phyloP scores from a whole-genome alignment of 306 rosid species.

The Medicago arabica region DNA sequence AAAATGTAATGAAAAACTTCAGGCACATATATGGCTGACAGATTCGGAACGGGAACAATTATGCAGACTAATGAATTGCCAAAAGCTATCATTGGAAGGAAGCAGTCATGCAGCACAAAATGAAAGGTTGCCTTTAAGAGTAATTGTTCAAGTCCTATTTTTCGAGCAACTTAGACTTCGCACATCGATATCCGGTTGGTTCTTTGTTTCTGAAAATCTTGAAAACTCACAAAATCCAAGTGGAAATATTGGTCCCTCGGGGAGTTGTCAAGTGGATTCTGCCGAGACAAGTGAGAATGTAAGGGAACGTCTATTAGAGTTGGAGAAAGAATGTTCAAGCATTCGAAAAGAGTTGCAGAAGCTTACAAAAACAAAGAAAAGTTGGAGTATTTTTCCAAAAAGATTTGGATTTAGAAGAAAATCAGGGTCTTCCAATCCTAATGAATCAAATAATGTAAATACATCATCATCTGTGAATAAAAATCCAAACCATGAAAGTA shows the following conservation, averaged over 20 bases:
- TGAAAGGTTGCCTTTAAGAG: constrained; percentile 85
- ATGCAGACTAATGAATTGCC: constrained; percentile 88
- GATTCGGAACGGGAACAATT: constrained; percentile 89
- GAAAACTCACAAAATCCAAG: constrained; percentile 59
- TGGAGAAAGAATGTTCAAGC: constrained; percentile 79
- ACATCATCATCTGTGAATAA: constrained; percentile 47
- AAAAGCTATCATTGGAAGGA: constrained; percentile 84
- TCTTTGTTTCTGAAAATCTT: constrained; percentile 79
- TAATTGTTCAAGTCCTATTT: constrained; percentile 82
- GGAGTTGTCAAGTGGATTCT: constrained; percentile 47
- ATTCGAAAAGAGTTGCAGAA: constrained; percentile 76
- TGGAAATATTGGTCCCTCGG: constrained; percentile 55
- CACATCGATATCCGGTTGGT: constrained; percentile 88
- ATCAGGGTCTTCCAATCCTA: constrained; percentile 51
- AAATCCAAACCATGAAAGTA: constrained; percentile 49
- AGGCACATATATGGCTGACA: constrained; percentile 88
- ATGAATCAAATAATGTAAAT: constrained; percentile 50
- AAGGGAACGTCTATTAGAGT: constrained; percentile 71
- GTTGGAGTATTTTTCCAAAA: constrained; percentile 81
- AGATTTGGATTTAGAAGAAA: constrained; percentile 71
- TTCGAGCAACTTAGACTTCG: constrained; percentile 91
- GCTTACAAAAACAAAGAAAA: constrained; percentile 67
- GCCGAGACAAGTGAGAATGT: constrained; percentile 55
- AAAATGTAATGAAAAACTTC: constrained; percentile 35
- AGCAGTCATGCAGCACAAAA: constrained; percentile 92